phyloP scores from a whole-genome alignment of 345 rosid genomes.

The Salix dunnii region DNA sequence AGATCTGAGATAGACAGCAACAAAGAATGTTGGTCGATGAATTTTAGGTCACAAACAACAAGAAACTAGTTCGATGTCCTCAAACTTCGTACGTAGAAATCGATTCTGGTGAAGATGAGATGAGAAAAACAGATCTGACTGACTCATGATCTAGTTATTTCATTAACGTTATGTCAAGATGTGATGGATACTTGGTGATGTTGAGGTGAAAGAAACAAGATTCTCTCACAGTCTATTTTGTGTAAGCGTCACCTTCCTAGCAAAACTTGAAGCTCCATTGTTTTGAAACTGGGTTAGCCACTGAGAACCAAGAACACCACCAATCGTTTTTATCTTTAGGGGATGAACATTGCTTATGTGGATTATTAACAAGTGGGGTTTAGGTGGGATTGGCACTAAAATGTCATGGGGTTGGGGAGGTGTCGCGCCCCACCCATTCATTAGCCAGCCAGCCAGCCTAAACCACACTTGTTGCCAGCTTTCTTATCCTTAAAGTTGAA shows the following conservation, averaged over 20 bases:
- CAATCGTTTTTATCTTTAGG: too few species aligned
- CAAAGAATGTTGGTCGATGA: background rate
- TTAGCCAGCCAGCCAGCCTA: too few species aligned
- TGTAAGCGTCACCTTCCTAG: too few species aligned
- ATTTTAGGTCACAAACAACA: background rate
- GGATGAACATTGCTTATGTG: background rate
- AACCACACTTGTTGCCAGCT: background rate
- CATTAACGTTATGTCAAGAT: background rate
- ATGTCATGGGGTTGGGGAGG: background rate
- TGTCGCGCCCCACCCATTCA: background rate
- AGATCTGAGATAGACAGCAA: background rate
- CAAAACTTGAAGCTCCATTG: background rate
- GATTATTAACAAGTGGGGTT: too few species aligned
- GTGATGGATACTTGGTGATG: background rate
- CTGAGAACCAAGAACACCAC: too few species aligned
- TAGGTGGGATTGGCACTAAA: background rate
- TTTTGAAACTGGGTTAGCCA: too few species aligned
- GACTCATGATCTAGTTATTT: background rate
- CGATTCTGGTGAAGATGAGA: background rate
- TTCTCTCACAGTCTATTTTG: too few species aligned
- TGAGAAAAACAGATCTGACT: too few species aligned
- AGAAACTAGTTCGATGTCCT: background rate
- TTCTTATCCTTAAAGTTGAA: background rate
- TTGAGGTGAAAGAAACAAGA: background rate
- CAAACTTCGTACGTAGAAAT: background rate